A percentile compares a stretch with the other conserved stretches of the same genome.
Evolutionary conservation across 257 asterid genomes (phyloP).

Genomic region (Solanum pennellii): DNA sequence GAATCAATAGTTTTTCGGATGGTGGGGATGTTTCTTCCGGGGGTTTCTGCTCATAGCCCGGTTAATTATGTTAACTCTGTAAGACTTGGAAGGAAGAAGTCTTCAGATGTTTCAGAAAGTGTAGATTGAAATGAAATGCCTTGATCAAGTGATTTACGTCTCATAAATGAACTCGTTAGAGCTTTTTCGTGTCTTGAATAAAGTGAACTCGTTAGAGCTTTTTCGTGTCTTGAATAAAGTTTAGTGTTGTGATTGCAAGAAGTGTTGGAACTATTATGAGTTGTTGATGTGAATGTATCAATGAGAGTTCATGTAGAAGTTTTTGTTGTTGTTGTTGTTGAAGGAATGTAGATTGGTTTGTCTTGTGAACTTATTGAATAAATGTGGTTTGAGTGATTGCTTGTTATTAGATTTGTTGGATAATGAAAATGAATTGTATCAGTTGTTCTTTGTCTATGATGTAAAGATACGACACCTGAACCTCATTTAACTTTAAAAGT

Average conservation of each 20-base stretch:
- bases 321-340: too few species aligned
- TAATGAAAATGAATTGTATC: background rate
- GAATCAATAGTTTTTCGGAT: conserved; percentile 51
- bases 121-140: background rate
- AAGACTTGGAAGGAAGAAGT: conserved; percentile 51
- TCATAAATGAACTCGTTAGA: background rate
- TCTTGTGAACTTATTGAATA: background rate
- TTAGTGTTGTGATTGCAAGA: background rate
- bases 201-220: background rate
- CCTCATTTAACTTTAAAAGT: background rate
- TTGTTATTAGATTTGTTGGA: background rate
- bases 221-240: background rate
- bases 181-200: background rate
- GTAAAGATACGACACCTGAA: too few species aligned
- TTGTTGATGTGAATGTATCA: background rate
- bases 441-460: background rate
- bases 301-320: background rate
- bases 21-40: conserved; percentile 58
- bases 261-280: background rate
- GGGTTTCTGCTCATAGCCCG: conserved; percentile 74
- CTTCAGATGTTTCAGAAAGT: background rate
- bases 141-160: background rate
- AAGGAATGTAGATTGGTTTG: background rate
- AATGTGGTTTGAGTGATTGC: background rate
- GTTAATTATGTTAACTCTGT: conserved; percentile 71